Evolutionary conservation across 176 grass and related monocot genomes (phyloP).

Genomic region (Raddia guianensis): DNA sequence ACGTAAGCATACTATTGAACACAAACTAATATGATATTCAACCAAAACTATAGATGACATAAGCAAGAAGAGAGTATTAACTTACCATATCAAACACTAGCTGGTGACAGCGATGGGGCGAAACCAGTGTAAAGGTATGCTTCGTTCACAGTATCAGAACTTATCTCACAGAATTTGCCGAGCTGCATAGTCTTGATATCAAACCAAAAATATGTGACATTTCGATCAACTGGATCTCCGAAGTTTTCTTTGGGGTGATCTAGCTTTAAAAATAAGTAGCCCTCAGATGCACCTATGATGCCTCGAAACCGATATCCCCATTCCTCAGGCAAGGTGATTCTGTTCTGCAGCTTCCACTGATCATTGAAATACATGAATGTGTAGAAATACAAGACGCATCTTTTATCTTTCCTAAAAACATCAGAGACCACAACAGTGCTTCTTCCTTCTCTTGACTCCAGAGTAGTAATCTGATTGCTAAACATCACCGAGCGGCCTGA

Average conservation of each 20-base stretch:
- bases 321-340: conserved; percentile 46
- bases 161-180: conserved; percentile 39
- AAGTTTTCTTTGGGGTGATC: conserved; percentile 49
- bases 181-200: conserved; percentile 47
- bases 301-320: conserved; percentile 57
- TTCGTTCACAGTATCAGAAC: conserved; percentile 31
- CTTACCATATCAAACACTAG: conserved; percentile 39
- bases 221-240: conserved; percentile 34
- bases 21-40: neutral
- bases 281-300: conserved; percentile 44
- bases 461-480: conserved; percentile 54
- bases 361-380: conserved; percentile 39
- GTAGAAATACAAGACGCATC: conserved; percentile 52
- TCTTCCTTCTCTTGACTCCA: conserved; percentile 41
- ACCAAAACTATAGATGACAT: neutral
- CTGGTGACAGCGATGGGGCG: conserved; percentile 16
- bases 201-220: conserved; percentile 43
- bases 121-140: conserved; percentile 43
- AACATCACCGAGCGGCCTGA: conserved; percentile 46
- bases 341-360: conserved; percentile 45
- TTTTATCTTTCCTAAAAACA: conserved; percentile 40
- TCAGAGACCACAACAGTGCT: conserved; percentile 35
- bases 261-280: conserved; percentile 42
- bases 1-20: neutral
- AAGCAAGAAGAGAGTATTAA: neutral